Percentiles rank a stretch among this genome's conserved stretches.
phyloP scores from a whole-genome alignment of 345 rosid genomes.

The Eutrema japonicum region DNA sequence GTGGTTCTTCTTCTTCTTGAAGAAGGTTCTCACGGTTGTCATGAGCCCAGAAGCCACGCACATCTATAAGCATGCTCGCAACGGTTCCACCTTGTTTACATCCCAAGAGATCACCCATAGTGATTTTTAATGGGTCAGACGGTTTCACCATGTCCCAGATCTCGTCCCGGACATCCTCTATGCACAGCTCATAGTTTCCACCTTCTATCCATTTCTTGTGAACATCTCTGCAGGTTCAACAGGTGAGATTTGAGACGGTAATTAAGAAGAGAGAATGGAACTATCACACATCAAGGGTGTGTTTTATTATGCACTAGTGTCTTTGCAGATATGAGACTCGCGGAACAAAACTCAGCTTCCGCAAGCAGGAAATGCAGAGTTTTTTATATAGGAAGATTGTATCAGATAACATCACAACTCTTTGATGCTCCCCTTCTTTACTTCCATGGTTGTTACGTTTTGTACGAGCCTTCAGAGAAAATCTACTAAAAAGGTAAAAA shows the following conservation, averaged over 20 bases:
- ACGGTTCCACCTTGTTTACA: slow-evolving; percentile 99
- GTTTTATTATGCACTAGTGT: slow-evolving; percentile 43
- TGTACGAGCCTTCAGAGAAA: not conserved
- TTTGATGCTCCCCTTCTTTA: slow-evolving; percentile 87
- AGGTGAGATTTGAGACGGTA: slow-evolving; percentile 1
- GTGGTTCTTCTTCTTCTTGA: slow-evolving; percentile 98
- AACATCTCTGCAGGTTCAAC: slow-evolving; percentile 68
- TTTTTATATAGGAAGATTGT: slow-evolving; percentile 84
- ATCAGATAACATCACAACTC: slow-evolving; percentile 87
- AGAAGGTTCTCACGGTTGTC: slow-evolving; percentile 98
- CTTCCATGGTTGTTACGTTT: slow-evolving; percentile 58
- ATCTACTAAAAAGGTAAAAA: not conserved
- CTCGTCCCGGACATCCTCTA: slow-evolving; percentile 96
- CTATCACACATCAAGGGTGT: slow-evolving; percentile 8
- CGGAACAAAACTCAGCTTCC: slow-evolving; percentile 57
- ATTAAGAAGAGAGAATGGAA: slow-evolving; percentile 13
- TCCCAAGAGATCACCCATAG: slow-evolving; percentile 70
- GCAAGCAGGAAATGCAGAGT: slow-evolving; percentile 86
- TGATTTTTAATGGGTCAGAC: slow-evolving; percentile 71
- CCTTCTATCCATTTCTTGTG: slow-evolving; percentile 99
- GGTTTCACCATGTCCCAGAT: slow-evolving; percentile 99
- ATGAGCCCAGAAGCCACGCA: slow-evolving; percentile 99
- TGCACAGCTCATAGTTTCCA: slow-evolving; percentile 94
- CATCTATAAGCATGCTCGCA: slow-evolving; percentile 97
- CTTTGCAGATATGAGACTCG: slow-evolving; percentile 72